Conservation (phyloP, 2,329 filamentous ascomycete genomes). For the Mycosphaerella arachidis region DNA sequence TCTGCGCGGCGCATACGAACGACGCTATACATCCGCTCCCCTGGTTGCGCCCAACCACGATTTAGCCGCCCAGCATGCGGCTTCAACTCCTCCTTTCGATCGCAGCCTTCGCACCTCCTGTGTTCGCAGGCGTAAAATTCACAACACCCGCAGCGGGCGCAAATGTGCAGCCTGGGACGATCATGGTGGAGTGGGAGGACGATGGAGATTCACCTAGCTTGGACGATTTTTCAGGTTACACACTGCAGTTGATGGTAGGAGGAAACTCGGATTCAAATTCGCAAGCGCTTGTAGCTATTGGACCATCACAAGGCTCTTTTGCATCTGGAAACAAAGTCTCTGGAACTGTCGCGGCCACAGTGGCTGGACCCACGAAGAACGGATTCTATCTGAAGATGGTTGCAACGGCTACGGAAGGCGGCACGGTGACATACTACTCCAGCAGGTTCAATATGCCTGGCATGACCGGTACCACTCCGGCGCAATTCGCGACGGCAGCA, state of each 20-base stretch:
- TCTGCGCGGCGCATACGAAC: neutral
- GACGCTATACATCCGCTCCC: neutral
- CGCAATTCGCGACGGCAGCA: conserved; percentile 36
- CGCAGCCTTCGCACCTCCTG: conserved; percentile 16
- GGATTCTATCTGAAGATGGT: conserved; percentile 60
- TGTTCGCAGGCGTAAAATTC: conserved; percentile 52
- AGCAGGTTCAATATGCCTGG: conserved; percentile 59
- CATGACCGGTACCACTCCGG: conserved; percentile 59
- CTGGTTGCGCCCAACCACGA: neutral
- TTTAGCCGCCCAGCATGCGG: conserved; percentile 4
- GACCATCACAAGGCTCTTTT: neutral
- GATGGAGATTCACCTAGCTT: conserved; percentile 48
- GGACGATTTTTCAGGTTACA: conserved; percentile 50
- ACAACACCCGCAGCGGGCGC: conserved; percentile 50
- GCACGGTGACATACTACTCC: conserved; percentile 57
- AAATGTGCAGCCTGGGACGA: conserved; percentile 46
- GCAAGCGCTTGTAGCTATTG: conserved; percentile 9
- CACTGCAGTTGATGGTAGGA: conserved; percentile 58
- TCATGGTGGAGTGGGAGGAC: conserved; percentile 56
- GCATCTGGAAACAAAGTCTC: conserved; percentile 8
- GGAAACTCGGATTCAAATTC: conserved; percentile 48
- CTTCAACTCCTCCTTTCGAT: conserved; percentile 2
- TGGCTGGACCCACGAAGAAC: conserved; percentile 41
- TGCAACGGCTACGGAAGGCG: conserved; percentile 51
- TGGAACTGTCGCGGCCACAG: conserved; percentile 16